A percentile compares a stretch with the other conserved stretches of the same genome.
These are phyloP conservation scores for Elaeis oleifera DNA, from an alignment of 202 grass and related monocot species.

Conservation along the genomic window DNA sequence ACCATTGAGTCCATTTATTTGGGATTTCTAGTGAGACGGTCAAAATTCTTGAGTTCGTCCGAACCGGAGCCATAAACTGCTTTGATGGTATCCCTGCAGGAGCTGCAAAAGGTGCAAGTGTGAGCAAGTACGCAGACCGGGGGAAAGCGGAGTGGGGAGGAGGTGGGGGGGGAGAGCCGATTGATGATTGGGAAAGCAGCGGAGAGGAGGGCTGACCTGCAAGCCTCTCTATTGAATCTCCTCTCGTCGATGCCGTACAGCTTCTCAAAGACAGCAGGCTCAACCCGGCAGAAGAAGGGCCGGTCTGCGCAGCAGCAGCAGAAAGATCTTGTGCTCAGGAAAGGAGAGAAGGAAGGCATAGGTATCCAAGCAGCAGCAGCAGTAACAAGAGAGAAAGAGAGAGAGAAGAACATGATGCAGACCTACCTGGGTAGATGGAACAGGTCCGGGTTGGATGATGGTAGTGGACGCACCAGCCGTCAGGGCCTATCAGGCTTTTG, in stretches of 20 bases:
- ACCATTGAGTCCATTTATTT: too few species aligned
- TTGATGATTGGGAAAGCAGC: background rate
- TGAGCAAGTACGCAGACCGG: background rate
- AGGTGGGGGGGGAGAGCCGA: background rate
- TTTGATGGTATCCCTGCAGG: constrained; percentile 63
- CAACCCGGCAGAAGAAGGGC: constrained; percentile 59
- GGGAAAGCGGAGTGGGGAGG: too few species aligned
- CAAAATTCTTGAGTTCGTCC: constrained; percentile 50
- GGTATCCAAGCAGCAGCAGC: background rate
- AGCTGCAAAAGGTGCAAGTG: constrained; percentile 24
- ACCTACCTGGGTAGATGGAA: constrained; percentile 53
- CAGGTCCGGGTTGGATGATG: constrained; percentile 48
- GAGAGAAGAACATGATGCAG: background rate
- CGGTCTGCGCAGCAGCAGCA: constrained; percentile 24
- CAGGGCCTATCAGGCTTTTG: constrained; percentile 53
- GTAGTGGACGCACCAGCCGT: constrained; percentile 77
- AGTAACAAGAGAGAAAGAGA: too few species aligned
- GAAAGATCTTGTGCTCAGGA: too few species aligned
- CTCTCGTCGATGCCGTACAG: constrained; percentile 51
- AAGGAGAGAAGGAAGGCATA: background rate
- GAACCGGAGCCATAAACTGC: constrained; percentile 57
- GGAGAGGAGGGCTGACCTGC: constrained; percentile 35
- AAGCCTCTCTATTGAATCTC: constrained; percentile 62
- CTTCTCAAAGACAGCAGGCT: constrained; percentile 57
- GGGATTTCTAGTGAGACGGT: constrained; percentile 33